Conservation (phyloP, 495 filamentous ascomycete species). For the Hyaloscypha bicolor region DNA sequence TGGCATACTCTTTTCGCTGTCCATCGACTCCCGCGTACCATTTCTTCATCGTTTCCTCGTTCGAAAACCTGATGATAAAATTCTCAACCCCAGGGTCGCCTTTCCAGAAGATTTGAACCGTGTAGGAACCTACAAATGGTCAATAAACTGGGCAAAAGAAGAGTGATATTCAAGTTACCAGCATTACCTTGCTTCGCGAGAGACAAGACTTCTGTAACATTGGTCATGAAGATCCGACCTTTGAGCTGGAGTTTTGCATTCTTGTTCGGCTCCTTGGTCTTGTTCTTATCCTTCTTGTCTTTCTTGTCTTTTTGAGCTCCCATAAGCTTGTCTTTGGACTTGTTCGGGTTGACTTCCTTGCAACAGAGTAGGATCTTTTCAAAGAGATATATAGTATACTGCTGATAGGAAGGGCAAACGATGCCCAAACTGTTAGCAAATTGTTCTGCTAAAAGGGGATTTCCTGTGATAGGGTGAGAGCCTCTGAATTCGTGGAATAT, state of each 20-base stretch:
- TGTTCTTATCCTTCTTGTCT: constrained; percentile 71
- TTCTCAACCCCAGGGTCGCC: constrained; percentile 95
- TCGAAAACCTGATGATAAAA: constrained; percentile 89
- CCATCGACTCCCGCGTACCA: constrained; percentile 71
- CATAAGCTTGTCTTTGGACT: constrained; percentile 68
- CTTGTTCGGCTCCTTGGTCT: constrained; percentile 71
- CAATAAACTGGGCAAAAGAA: constrained; percentile 16
- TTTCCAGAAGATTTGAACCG: constrained; percentile 98
- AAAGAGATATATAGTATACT: constrained; percentile 99
- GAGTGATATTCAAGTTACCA: background rate
- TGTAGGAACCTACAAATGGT: constrained; percentile 71
- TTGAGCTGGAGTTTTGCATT: constrained; percentile 83
- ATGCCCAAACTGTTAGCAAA: constrained; percentile 30
- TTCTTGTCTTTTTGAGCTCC: constrained; percentile 68
- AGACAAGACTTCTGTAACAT: constrained; percentile 91
- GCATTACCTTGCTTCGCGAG: constrained; percentile 76
- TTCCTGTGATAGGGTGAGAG: constrained; percentile 7
- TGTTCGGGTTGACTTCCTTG: constrained; percentile 89
- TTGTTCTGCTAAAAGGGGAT: constrained; percentile 12
- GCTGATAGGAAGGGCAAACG: constrained; percentile 28
- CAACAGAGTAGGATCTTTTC: constrained; percentile 94
- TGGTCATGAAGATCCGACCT: constrained; percentile 98
- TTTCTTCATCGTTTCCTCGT: constrained; percentile 88
- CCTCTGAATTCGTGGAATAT: constrained; percentile 11
- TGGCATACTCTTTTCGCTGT: constrained; percentile 54